Evolutionary conservation across 1,284 basidiomycete genomes (phyloP), one percentile per base, ranked within the genome.

Genomic region (Schizophyllum amplum): DNA sequence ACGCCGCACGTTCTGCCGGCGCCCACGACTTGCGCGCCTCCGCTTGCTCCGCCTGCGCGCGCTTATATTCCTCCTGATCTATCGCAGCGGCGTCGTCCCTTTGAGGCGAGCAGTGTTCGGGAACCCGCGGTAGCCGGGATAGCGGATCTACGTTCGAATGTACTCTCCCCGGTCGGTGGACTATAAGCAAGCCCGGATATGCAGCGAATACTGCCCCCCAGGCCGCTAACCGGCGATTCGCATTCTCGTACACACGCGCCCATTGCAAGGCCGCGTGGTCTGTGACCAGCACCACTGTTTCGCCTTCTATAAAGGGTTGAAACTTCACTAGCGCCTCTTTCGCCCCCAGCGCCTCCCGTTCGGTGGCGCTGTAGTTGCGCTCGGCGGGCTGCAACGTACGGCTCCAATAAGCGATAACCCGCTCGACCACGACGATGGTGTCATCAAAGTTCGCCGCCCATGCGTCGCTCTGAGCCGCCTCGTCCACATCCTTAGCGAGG

Each of bases 91-190:
- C n/a, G 42, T 46, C n/a, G 42, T 46, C 42, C 11, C 11, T 46
- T 11, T n/a, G 42, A n/a, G 42, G 42, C 11, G 11, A 11, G 42
- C 11, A 11, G 42, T 46, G 42, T 11, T 46, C 42, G 42, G 42
- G n/a, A n/a, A n/a, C n/a, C n/a, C n/a, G n/a, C n/a, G n/a, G n/a
- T n/a, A n/a, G n/a, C n/a, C n/a, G n/a, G 42, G 11, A 11, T 46
- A 46, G 42, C n/a, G 68, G 68, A 58, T 70, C 68, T 3, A 70
- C 67, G 53, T 71, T 71, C 4, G 66, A 68, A 48, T 72, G 69
- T 2, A 65, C 60, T n/a, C 60, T 60, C 4, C 59, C 62, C n/a
- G 42, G 42, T 11, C 42, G 42, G 42, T 46, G 42, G 42, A 46
- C n/a, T 11, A 46, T 46, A n/a, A 11, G 11, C n/a, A 46, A n/a